phyloP scores from a whole-genome alignment of 352 stramenopile genomes.

The Phytophthora sojae region DNA sequence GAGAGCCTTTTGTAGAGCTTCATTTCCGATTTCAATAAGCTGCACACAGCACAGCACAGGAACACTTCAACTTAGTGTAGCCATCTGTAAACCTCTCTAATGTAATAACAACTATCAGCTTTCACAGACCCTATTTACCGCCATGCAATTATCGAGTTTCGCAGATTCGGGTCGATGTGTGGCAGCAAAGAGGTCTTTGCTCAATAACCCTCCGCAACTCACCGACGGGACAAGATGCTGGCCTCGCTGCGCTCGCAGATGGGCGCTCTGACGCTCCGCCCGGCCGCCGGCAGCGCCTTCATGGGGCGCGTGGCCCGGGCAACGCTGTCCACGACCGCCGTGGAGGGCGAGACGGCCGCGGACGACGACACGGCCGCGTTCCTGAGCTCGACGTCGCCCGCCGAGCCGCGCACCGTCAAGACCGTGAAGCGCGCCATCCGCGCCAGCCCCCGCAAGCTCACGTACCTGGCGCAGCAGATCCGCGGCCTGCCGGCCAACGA shows the following conservation, averaged over 20 bases:
- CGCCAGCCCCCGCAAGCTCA: slow-evolving; percentile 82
- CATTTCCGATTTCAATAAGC: slow-evolving; percentile 3
- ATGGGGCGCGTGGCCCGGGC: slow-evolving; percentile 29
- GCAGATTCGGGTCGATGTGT: slow-evolving; percentile 23
- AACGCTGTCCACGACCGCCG: slow-evolving; percentile 51
- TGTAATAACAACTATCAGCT: not conserved
- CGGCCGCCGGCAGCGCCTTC: slow-evolving; percentile 35
- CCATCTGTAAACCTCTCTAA: slow-evolving; percentile 20
- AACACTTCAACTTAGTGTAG: slow-evolving; percentile 22
- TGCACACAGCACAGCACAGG: not conserved
- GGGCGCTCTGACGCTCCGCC: slow-evolving; percentile 66
- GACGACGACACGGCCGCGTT: slow-evolving; percentile 68
- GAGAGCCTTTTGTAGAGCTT: slow-evolving; percentile 24
- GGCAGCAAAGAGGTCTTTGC: slow-evolving; percentile 26
- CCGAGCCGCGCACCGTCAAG: slow-evolving; percentile 67
- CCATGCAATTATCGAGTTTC: slow-evolving; percentile 8
- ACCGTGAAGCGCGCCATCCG: slow-evolving; percentile 88
- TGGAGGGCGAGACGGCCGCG: slow-evolving; percentile 25
- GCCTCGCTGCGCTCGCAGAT: slow-evolving; percentile 66
- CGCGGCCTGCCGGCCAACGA: slow-evolving; percentile 77
- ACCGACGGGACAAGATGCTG: slow-evolving; percentile 53
- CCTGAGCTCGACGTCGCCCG: slow-evolving; percentile 63
- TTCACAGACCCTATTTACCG: not conserved
- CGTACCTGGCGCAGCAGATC: slow-evolving; percentile 86
- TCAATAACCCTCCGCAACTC: slow-evolving; percentile 24